Evolutionary conservation across 495 filamentous ascomycete species (phyloP).

Genomic region (Entonaema liquescens): DNA sequence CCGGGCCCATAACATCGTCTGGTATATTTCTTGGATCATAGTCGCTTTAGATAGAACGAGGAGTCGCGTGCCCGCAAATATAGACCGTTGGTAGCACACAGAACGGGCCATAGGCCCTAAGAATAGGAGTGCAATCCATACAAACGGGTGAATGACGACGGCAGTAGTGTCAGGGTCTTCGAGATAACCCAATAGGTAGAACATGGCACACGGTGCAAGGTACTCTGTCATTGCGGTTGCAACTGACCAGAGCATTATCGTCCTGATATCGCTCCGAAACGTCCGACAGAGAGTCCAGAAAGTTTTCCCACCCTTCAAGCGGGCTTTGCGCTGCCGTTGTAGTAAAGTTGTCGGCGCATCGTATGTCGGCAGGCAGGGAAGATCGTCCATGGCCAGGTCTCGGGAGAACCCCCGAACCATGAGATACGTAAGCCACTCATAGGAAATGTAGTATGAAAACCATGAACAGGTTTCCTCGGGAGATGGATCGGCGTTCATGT

Average conservation of each 20-base stretch:
- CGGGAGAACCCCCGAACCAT: constrained; percentile 44
- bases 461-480: constrained; percentile 71
- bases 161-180: background rate
- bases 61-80: constrained; percentile 2
- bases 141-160: background rate
- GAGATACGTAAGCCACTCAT: constrained; percentile 50
- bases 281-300: background rate
- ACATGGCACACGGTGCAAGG: background rate
- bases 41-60: background rate
- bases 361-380: constrained; percentile 48
- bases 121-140: constrained; percentile 6
- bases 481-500: constrained; percentile 7
- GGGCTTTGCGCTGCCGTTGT: constrained; percentile 40
- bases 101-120: constrained; percentile 1
- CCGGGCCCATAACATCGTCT: background rate
- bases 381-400: constrained; percentile 46
- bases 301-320: constrained; percentile 6
- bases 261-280: background rate
- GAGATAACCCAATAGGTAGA: constrained; percentile 1
- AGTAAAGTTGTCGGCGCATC: constrained; percentile 45
- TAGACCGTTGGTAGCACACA: constrained; percentile 2
- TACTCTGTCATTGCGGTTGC: constrained; percentile 1
- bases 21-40: constrained; percentile 8
- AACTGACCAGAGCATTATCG: background rate
- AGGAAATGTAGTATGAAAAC: constrained; percentile 50